phyloP scores from a whole-genome alignment of 805 yeast species.

The Ogataea angusta region DNA sequence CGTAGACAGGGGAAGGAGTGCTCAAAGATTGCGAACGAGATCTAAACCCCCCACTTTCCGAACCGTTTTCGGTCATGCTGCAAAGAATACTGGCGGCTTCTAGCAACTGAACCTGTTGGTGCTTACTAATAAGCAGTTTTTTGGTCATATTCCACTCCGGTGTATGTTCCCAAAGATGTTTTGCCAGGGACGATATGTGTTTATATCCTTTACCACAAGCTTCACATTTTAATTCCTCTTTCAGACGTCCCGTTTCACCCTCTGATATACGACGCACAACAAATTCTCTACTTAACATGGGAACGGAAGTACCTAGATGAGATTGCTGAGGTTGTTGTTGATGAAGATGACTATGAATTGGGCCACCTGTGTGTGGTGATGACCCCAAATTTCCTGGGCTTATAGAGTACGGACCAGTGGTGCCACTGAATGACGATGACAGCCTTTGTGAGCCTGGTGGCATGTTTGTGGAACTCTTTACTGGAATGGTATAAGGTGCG shows the following conservation, averaged over 20 bases:
- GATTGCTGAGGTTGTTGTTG: slow-evolving; percentile 27
- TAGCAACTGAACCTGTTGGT: slow-evolving; percentile 79
- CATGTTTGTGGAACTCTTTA: slow-evolving; percentile 14
- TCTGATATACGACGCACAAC: slow-evolving; percentile 81
- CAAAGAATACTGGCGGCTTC: slow-evolving; percentile 78
- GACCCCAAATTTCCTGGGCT: slow-evolving; percentile 4
- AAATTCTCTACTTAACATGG: slow-evolving; percentile 55
- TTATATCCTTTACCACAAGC: slow-evolving; percentile 91
- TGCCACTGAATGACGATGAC: slow-evolving; percentile 12
- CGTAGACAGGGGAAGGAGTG: slow-evolving; percentile 16
- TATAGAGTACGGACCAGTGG: slow-evolving; percentile 14
- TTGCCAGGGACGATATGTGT: slow-evolving; percentile 83
- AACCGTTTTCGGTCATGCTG: slow-evolving; percentile 55
- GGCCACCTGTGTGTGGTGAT: slow-evolving; percentile 25
- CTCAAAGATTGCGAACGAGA: slow-evolving; percentile 20
- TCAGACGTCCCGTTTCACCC: slow-evolving; percentile 81
- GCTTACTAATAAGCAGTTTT: slow-evolving; percentile 76
- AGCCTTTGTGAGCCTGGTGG: slow-evolving; percentile 5
- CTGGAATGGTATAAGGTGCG: slow-evolving; percentile 38
- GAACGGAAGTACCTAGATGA: slow-evolving; percentile 18
- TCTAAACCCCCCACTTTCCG: slow-evolving; percentile 14
- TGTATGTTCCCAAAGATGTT: slow-evolving; percentile 91
- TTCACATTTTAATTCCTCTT: slow-evolving; percentile 82
- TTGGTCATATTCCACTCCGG: slow-evolving; percentile 92
- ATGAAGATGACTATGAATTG: slow-evolving; percentile 23